A percentile compares a stretch with the other conserved stretches of the same genome.
Conservation (phyloP, 176 grass and related monocot genomes). For the Pharus latifolius region DNA sequence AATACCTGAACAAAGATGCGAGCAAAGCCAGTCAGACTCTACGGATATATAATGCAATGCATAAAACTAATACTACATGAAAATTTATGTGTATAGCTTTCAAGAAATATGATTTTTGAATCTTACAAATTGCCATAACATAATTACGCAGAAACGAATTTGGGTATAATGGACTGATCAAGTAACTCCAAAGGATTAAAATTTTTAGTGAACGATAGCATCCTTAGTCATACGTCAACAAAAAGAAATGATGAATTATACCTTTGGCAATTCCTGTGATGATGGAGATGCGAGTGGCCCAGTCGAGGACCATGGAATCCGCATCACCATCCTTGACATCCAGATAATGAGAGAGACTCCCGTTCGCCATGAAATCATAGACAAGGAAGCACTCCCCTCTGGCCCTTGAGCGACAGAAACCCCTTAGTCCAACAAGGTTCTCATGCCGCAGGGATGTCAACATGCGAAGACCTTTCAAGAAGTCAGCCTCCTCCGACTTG, state of each 20-base stretch:
- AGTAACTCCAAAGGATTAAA: not conserved
- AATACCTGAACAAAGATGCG: constrained; percentile 27
- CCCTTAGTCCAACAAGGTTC: constrained; percentile 57
- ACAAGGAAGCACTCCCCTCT: constrained; percentile 70
- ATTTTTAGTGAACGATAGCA: too few relatives aligned
- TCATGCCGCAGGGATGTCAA: constrained; percentile 51
- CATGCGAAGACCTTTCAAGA: constrained; percentile 49
- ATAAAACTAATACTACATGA: not conserved
- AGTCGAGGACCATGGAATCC: constrained; percentile 35
- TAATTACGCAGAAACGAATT: not conserved
- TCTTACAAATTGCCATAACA: not conserved
- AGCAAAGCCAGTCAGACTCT: not conserved
- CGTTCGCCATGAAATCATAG: constrained; percentile 65
- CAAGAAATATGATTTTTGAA: not conserved
- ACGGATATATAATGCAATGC: too few relatives aligned
- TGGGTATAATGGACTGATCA: not conserved
- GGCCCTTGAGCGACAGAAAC: constrained; percentile 64
- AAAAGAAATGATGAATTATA: not conserved
- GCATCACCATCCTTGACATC: constrained; percentile 26
- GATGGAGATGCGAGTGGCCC: constrained; percentile 52
- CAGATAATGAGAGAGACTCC: constrained; percentile 49
- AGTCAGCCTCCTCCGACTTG: constrained; percentile 61
- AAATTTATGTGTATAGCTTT: not conserved
- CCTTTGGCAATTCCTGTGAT: constrained; percentile 72
- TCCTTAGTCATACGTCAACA: not conserved